Base-by-base conservation (phyloP, 2,329 filamentous ascomycete species). In the Xylariomycetidae sp. region DNA sequence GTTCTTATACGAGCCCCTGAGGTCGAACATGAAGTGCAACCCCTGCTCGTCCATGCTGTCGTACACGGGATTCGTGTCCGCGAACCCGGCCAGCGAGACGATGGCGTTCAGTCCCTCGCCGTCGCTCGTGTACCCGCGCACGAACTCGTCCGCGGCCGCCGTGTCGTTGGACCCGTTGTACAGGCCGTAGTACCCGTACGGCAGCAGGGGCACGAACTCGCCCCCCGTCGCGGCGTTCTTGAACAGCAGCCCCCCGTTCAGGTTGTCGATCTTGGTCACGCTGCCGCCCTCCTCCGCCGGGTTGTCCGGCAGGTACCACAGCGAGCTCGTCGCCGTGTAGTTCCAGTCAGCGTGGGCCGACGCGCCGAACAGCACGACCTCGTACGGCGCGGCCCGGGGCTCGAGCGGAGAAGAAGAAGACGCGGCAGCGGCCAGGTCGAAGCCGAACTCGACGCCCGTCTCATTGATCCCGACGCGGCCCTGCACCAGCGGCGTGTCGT, bases 1-100 rank as follows among this genome's bases (percentile, higher is more conserved):
- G 44, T 70, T 70, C 46, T 58, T 60, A 47, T 64, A 70, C n/a
- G 51, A 56, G 17, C 62, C 54, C 11, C 67, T 57, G 37, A 72
- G 45, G 35, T 68, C 61, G 41, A 66, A 71, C 63, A 67, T 65
- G 54, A 60, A 65, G 17, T 54, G 53, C 34, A 70, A 40, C 16
- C 57, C 54, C 28, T 58, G 50, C 16, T 40, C 31, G 31, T 64
- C 61, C 58, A 71, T 61, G 44, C 61, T 60, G 7, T 52, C 46
- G 22, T 66, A 64, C 7, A 60, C 55, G 4, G 51, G 42, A 12
- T 56, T 51, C 14, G 59, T 59, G 34, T 62, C 57, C 15, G 52
- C 50, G 34, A 61, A 63, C 13, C 54, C 61, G 1, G 62, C 61
- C 16, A 71, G 53, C 2, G 66, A 60, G 12, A 64, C 58, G 46